phyloP scores from a whole-genome alignment of 805 yeast genomes.

The Zygosaccharomyces rouxii region DNA sequence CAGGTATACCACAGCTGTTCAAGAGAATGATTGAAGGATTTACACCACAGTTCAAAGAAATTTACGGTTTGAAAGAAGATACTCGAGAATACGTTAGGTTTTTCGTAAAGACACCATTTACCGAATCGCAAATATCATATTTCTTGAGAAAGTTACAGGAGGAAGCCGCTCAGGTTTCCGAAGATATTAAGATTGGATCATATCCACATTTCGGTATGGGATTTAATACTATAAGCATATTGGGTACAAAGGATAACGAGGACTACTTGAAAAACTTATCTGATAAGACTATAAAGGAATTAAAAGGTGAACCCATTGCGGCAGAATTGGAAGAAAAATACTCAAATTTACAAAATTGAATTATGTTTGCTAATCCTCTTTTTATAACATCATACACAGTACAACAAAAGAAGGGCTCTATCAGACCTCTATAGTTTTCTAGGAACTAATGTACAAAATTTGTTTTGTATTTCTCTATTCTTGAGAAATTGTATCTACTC shows the following conservation, averaged over 20 bases:
- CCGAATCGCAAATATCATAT: constrained; percentile 70
- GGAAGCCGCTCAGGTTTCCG: constrained; percentile 30
- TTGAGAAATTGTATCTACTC: constrained; percentile 2
- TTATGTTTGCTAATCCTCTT: background rate
- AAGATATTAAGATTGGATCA: constrained; percentile 66
- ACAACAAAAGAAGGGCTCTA: background rate
- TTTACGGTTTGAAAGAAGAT: constrained; percentile 37
- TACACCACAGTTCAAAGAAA: constrained; percentile 36
- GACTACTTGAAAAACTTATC: constrained; percentile 44
- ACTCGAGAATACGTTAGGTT: constrained; percentile 39
- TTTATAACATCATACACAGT: background rate
- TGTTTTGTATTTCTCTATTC: background rate
- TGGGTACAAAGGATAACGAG: constrained; percentile 48
- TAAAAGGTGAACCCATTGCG: constrained; percentile 56
- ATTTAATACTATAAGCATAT: constrained; percentile 66
- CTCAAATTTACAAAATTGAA: constrained; percentile 20
- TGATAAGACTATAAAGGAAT: constrained; percentile 39
- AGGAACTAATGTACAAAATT: background rate
- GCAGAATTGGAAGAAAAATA: constrained; percentile 49
- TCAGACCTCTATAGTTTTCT: background rate
- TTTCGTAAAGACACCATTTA: constrained; percentile 55
- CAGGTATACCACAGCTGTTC: constrained; percentile 81
- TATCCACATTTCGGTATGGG: constrained; percentile 73
- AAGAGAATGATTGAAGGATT: constrained; percentile 46
- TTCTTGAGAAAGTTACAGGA: constrained; percentile 51